phyloP scores from a whole-genome alignment of 2,329 filamentous ascomycete species.

The Penicillium sp. region DNA sequence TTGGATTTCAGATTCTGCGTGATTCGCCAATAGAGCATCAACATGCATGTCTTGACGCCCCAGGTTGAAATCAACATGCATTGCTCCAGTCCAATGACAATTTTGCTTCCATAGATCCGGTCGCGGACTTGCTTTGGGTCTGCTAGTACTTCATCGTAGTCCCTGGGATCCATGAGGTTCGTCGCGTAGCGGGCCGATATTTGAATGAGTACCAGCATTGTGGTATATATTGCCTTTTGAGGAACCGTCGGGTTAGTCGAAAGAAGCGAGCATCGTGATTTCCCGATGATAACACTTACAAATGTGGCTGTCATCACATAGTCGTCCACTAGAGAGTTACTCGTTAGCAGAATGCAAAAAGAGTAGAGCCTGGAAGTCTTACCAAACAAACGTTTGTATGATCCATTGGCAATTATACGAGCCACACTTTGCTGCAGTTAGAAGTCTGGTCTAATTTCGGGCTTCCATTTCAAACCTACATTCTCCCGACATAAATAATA shows the following conservation, averaged over 20 bases:
- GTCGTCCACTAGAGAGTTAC: constrained; percentile 30
- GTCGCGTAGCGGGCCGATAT: constrained; percentile 36
- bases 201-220: constrained; percentile 35
- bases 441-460: not conserved
- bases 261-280: not conserved
- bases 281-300: constrained; percentile 24
- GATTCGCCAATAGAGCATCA: constrained; percentile 49
- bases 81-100: constrained; percentile 50
- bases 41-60: constrained; percentile 51
- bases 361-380: not conserved
- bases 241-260: not conserved
- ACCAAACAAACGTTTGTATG: constrained; percentile 28
- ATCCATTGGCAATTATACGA: constrained; percentile 27
- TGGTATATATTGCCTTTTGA: constrained; percentile 35
- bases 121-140: constrained; percentile 39
- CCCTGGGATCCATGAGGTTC: constrained; percentile 38
- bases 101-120: constrained; percentile 48
- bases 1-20: constrained; percentile 38
- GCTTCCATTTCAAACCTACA: constrained; percentile 18
- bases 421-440: constrained; percentile 19
- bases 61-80: constrained; percentile 50
- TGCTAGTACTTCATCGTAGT: constrained; percentile 29
- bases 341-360: not conserved
- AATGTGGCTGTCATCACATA: constrained; percentile 38
- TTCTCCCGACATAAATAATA: constrained; percentile 27